Conservation (phyloP, 2,329 filamentous ascomycete species). For the Epichloe amarillans region DNA sequence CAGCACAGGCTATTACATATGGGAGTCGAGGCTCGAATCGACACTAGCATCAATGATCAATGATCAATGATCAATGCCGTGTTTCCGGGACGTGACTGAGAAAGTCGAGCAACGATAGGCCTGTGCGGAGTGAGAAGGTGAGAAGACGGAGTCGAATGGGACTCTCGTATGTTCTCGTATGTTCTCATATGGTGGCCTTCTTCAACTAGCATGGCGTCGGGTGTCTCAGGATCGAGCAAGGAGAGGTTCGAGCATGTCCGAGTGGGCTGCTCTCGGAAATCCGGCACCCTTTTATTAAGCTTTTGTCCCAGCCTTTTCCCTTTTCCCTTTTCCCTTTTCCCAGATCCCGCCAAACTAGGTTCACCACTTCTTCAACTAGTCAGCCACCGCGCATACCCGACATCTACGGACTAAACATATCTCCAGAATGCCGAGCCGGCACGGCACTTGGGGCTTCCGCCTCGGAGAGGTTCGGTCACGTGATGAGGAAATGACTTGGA, state of each 20-base stretch:
- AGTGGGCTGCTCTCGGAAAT: background rate
- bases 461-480: background rate
- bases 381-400: background rate
- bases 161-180: background rate
- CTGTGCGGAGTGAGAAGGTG: background rate
- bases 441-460: background rate
- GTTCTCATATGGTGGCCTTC: too few species aligned
- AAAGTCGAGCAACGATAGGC: background rate
- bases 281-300: background rate
- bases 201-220: background rate
- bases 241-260: background rate
- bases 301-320: background rate
- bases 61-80: background rate
- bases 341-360: background rate
- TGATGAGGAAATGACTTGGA: too few species aligned
- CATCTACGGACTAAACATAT: background rate
- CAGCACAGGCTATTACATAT: background rate
- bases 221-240: background rate
- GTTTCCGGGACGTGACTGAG: background rate
- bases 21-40: too few species aligned
- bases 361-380: background rate
- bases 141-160: background rate
- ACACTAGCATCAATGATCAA: too few species aligned
- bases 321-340: too few species aligned
- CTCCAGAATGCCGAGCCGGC: background rate